phyloP scores from a whole-genome alignment of 2,329 filamentous ascomycete genomes.

The Claviceps arundinis region DNA sequence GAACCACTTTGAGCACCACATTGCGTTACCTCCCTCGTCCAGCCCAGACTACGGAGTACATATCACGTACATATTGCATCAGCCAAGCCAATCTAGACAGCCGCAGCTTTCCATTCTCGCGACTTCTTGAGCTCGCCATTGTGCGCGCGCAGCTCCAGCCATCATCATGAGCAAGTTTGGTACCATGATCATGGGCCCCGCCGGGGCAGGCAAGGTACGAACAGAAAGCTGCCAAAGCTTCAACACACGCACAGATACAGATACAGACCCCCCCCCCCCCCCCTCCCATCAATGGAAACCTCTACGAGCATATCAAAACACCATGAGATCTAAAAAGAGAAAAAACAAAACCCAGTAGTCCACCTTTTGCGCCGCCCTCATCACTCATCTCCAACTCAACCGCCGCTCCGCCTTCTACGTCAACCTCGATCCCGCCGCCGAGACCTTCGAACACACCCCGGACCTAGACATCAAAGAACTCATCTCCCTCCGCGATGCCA shows the following conservation, averaged over 20 bases:
- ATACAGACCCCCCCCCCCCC: no score
- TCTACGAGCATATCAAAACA: no score
- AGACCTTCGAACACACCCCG: conserved; percentile 79
- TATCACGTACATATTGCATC: no score
- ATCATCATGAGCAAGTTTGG: conserved; percentile 78
- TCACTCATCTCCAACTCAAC: conserved; percentile 82
- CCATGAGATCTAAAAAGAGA: conserved; percentile 9
- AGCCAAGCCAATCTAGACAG: not conserved
- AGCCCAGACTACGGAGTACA: no score
- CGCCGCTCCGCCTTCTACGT: conserved; percentile 94
- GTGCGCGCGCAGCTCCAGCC: conserved; percentile 8
- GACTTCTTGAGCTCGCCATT: not conserved
- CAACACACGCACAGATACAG: no score
- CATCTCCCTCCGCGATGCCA: conserved; percentile 86
- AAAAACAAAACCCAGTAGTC: conserved; percentile 36
- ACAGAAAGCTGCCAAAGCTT: no score
- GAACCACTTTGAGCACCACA: no score
- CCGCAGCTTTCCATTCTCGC: not conserved
- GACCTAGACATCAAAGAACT: conserved; percentile 93
- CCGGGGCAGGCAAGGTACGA: conserved; percentile 77
- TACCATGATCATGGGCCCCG: conserved; percentile 88
- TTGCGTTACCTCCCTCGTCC: no score
- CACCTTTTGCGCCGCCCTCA: conserved; percentile 87
- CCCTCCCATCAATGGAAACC: no score
- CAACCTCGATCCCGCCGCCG: conserved; percentile 93